phyloP scores from a whole-genome alignment of 306 rosid species.

The Sechiopsis laciniata region DNA sequence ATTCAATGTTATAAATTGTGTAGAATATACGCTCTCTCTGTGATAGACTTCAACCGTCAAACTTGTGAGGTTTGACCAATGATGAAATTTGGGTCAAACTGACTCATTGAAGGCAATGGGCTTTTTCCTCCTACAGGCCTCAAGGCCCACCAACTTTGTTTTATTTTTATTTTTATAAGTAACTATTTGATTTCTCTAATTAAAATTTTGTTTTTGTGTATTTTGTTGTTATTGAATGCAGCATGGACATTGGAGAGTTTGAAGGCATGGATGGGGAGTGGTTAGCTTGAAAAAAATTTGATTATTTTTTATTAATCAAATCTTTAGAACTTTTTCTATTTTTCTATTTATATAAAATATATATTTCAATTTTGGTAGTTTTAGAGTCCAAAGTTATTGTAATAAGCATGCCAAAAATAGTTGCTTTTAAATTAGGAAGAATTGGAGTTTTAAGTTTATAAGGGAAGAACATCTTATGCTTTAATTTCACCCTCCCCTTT shows the following conservation, averaged over 20 bases:
- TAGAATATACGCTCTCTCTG: background rate
- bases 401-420: slow-evolving; percentile 27
- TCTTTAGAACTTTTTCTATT: slow-evolving; percentile 32
- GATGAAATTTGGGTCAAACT: background rate
- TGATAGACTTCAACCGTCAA: background rate
- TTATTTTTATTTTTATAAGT: background rate
- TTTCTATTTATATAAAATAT: slow-evolving; percentile 9
- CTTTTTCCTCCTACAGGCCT: background rate
- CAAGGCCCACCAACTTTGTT: background rate
- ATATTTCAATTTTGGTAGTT: slow-evolving; percentile 24
- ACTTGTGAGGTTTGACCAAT: slow-evolving; percentile 1
- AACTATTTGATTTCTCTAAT: background rate
- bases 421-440: slow-evolving; percentile 2
- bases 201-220: background rate
- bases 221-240: slow-evolving; percentile 26
- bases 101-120: background rate
- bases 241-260: slow-evolving; percentile 91
- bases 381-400: slow-evolving; percentile 21
- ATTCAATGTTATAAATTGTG: background rate
- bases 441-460: background rate
- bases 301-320: slow-evolving; percentile 33
- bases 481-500: background rate
- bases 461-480: background rate
- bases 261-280: slow-evolving; percentile 87
- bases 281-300: slow-evolving; percentile 53